These are phyloP conservation scores for Dichomitus squalens DNA, from an alignment of 1,284 basidiomycete species.

Conservation along the genomic window DNA sequence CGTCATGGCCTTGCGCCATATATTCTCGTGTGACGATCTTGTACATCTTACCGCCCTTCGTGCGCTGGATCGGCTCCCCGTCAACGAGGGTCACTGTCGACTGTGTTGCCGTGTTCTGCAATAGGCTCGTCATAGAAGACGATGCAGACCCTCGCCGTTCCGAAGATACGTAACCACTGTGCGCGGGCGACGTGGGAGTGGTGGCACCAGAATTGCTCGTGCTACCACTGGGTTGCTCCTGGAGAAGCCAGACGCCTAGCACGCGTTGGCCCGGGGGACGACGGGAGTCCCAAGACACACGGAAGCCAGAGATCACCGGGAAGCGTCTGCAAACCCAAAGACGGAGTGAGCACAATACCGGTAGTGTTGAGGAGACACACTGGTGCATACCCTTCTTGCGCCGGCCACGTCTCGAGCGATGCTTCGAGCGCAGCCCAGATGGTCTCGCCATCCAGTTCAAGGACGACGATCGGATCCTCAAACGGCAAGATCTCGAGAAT, in stretches of 20 bases:
- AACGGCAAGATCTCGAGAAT: conserved; percentile 89
- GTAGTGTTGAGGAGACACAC: neutral
- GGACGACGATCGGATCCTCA: conserved; percentile 82
- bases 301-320: conserved; percentile 86
- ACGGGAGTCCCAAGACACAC: conserved; percentile 86
- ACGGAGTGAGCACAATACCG: neutral
- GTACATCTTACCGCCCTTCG: conserved; percentile 63
- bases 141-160: conserved; percentile 17
- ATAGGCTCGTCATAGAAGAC: conserved; percentile 32
- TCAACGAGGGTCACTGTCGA: conserved; percentile 32
- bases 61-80: conserved; percentile 57
- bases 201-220: conserved; percentile 24
- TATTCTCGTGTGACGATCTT: conserved; percentile 80
- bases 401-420: conserved; percentile 80
- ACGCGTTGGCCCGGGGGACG: conserved; percentile 72
- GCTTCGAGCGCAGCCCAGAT: conserved; percentile 86
- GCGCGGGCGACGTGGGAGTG: conserved; percentile 34
- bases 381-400: conserved; percentile 79
- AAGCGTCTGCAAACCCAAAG: conserved; percentile 79
- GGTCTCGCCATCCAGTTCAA: conserved; percentile 80
- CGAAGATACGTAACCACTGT: conserved; percentile 44
- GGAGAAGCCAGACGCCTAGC: conserved; percentile 68
- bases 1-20: conserved; percentile 81
- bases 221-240: conserved; percentile 45
- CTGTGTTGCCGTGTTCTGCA: conserved; percentile 11